A percentile compares a stretch with the other conserved stretches of the same genome.
These are phyloP conservation scores for Penicillium frequentans DNA, from an alignment of 2,329 filamentous ascomycete genomes.

Conservation along the genomic window DNA sequence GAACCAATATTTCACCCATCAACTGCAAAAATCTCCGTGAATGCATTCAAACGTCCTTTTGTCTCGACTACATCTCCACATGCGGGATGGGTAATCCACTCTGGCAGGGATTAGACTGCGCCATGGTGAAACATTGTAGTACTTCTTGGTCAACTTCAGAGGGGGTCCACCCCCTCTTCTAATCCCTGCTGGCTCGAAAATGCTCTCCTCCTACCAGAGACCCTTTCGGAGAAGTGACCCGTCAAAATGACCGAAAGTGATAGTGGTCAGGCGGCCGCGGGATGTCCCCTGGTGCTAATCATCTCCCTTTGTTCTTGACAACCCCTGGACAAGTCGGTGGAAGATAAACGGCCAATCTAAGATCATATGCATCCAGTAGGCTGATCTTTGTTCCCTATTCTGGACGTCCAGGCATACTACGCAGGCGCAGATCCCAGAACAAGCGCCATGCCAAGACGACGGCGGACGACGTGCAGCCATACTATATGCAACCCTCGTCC, in stretches of 20 bases:
- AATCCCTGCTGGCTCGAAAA: slow-evolving; percentile 19
- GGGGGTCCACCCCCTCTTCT: slow-evolving; percentile 15
- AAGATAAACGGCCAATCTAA: slow-evolving; percentile 5
- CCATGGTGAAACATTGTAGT: slow-evolving; percentile 17
- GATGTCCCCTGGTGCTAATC: background rate
- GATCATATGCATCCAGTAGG: background rate
- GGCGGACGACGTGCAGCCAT: slow-evolving; percentile 22
- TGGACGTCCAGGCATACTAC: background rate
- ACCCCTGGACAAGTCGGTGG: background rate
- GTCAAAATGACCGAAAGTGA: background rate
- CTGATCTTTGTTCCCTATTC: background rate
- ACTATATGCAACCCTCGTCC: slow-evolving; percentile 13
- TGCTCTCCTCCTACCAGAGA: slow-evolving; percentile 4
- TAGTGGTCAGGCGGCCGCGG: background rate
- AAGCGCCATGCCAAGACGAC: slow-evolving; percentile 37
- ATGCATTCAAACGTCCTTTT: background rate
- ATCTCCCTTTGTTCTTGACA: slow-evolving; percentile 4
- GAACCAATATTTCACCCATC: slow-evolving; percentile 6
- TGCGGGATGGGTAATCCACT: slow-evolving; percentile 12
- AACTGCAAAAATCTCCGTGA: background rate
- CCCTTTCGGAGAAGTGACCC: background rate
- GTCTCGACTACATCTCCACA: slow-evolving; percentile 5
- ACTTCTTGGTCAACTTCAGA: slow-evolving; percentile 7
- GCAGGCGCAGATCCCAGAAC: slow-evolving; percentile 20
- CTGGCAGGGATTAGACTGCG: slow-evolving; percentile 21